These are phyloP conservation scores for Arachis stenosperma DNA, from an alignment of 306 rosid species.

Conservation along the genomic window DNA sequence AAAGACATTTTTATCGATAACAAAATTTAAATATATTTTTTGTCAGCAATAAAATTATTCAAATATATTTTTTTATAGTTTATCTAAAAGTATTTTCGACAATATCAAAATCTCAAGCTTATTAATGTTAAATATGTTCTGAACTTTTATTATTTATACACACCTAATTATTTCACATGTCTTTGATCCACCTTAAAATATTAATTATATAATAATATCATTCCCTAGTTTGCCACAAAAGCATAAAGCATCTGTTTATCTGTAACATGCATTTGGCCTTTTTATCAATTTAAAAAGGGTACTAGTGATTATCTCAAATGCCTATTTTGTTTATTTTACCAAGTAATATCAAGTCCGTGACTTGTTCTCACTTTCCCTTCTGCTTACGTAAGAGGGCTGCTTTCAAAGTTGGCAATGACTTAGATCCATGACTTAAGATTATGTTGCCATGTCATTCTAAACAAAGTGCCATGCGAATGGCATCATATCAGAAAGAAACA, in stretches of 20 bases:
- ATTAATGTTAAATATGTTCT: no score
- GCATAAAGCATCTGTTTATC: slow-evolving; percentile 42
- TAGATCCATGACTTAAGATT: slow-evolving; percentile 49
- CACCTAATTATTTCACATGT: neutral
- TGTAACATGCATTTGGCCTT: slow-evolving; percentile 13
- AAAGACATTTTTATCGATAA: no score
- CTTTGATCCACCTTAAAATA: slow-evolving; percentile 13
- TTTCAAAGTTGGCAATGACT: slow-evolving; percentile 44
- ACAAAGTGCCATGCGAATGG: slow-evolving; percentile 29
- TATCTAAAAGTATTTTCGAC: no score
- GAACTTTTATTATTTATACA: no score
- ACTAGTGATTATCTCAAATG: slow-evolving; percentile 46
- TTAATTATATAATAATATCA: neutral
- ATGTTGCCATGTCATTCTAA: slow-evolving; percentile 44
- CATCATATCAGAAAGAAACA: slow-evolving; percentile 28
- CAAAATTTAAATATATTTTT: no score
- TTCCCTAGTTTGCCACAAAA: slow-evolving; percentile 33
- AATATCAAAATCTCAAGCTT: no score
- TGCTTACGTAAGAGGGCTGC: slow-evolving; percentile 39
- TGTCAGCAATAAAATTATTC: no score
- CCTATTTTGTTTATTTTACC: neutral
- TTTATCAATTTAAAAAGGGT: slow-evolving; percentile 17
- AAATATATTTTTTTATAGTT: no score
- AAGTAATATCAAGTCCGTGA: slow-evolving; percentile 35
- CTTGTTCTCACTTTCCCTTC: slow-evolving; percentile 45